Conservation (phyloP, 345 rosid species). For the Ceriops zippeliana region DNA sequence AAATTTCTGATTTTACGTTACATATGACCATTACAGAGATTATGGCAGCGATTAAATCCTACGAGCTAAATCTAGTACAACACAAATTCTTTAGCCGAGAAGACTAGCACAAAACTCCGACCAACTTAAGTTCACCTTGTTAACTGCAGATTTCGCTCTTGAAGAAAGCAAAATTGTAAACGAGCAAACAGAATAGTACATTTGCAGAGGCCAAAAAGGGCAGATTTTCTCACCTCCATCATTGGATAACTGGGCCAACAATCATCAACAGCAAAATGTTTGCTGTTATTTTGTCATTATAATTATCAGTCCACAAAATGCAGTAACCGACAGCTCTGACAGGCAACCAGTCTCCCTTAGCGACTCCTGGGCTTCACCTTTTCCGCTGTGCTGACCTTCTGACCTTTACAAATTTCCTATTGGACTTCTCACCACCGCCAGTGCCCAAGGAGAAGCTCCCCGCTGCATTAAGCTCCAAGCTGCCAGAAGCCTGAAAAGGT, state of each 20-base stretch:
- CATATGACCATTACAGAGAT: constrained; percentile 21
- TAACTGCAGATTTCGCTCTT: not conserved
- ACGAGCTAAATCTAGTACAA: constrained; percentile 25
- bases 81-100: constrained; percentile 20
- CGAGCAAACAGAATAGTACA: constrained; percentile 8
- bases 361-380: constrained; percentile 33
- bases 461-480: constrained; percentile 13
- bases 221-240: constrained; percentile 5
- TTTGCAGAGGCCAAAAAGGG: constrained; percentile 4
- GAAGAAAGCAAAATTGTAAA: not conserved
- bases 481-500: constrained; percentile 58
- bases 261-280: constrained; percentile 3
- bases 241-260: constrained; percentile 4
- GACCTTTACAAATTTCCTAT: not conserved
- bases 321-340: not conserved
- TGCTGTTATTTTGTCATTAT: not conserved
- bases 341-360: not conserved
- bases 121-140: constrained; percentile 14
- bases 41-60: constrained; percentile 14
- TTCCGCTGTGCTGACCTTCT: constrained; percentile 20
- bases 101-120: constrained; percentile 43
- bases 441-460: not conserved
- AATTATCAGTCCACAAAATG: constrained; percentile 20
- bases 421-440: not conserved
- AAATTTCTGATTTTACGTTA: constrained; percentile 19